Percentiles rank a stretch among this genome's conserved stretches.
These are phyloP conservation scores for Takashimella tepidaria DNA, from an alignment of 1,284 basidiomycete genomes.

Conservation along the genomic window DNA sequence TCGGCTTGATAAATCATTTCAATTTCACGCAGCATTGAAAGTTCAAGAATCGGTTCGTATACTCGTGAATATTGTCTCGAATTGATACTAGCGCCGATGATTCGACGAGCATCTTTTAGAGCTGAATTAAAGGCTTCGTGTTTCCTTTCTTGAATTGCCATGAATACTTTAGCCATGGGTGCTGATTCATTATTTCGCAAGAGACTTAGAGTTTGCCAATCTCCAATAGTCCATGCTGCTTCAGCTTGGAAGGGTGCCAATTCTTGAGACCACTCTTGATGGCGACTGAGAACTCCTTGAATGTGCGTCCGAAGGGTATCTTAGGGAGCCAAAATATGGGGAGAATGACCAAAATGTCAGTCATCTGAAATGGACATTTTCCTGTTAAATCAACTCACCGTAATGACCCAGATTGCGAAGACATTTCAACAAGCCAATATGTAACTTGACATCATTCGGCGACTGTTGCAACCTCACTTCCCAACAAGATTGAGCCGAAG, in stretches of 20 bases:
- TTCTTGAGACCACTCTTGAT: slow-evolving; percentile 75
- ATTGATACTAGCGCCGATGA: slow-evolving; percentile 74
- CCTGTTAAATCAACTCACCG: slow-evolving; percentile 54
- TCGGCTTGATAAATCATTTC: slow-evolving; percentile 63
- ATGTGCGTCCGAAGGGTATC: slow-evolving; percentile 96
- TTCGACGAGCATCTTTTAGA: slow-evolving; percentile 64
- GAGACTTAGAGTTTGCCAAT: slow-evolving; percentile 74
- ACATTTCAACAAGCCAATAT: slow-evolving; percentile 85
- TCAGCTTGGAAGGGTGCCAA: slow-evolving; percentile 85
- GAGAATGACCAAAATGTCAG: neutral
- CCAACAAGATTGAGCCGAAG: slow-evolving; percentile 98
- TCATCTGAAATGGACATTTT: slow-evolving; percentile 11
- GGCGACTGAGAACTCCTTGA: slow-evolving; percentile 76
- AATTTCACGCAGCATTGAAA: slow-evolving; percentile 86
- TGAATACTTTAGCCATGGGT: slow-evolving; percentile 73
- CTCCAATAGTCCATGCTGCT: slow-evolving; percentile 91
- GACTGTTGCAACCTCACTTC: slow-evolving; percentile 90
- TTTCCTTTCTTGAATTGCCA: slow-evolving; percentile 64
- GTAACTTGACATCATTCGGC: slow-evolving; percentile 81
- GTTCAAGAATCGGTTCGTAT: slow-evolving; percentile 79
- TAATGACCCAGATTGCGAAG: slow-evolving; percentile 95
- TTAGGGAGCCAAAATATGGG: too few species aligned
- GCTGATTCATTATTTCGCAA: slow-evolving; percentile 53
- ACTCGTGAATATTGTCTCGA: slow-evolving; percentile 77
- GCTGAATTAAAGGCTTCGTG: slow-evolving; percentile 31